Conservation (phyloP, 169 alveolate genomes). For the Cryptosporidium ubiquitum region DNA sequence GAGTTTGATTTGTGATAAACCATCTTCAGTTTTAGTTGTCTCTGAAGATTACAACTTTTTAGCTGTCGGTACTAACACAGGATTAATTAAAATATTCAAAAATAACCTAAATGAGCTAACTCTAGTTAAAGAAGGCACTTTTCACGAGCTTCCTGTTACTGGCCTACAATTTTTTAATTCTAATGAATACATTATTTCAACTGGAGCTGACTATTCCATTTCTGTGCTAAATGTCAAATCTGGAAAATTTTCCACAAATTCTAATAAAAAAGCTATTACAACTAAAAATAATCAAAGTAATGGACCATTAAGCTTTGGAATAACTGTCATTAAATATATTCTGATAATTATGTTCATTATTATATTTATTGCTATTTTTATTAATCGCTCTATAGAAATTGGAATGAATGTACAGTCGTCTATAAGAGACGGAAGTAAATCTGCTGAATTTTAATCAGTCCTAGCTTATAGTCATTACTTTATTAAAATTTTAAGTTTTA, state of each 20-base stretch:
- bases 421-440: not conserved
- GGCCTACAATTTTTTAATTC: constrained; percentile 36
- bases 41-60: constrained; percentile 7
- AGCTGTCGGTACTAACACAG: constrained; percentile 67
- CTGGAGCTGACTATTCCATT: constrained; percentile 70
- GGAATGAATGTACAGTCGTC: not conserved
- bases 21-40: constrained; percentile 33
- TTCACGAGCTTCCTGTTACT: constrained; percentile 70
- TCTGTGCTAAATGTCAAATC: not conserved
- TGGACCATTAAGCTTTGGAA: not conserved
- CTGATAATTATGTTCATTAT: not conserved
- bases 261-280: not conserved
- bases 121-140: constrained; percentile 13
- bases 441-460: not conserved
- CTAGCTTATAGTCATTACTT: not conserved
- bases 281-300: not conserved
- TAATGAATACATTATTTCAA: constrained; percentile 43
- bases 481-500: not conserved
- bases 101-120: constrained; percentile 32
- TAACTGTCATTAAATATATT: constrained; percentile 3
- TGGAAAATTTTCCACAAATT: not conserved
- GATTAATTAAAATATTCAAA: constrained; percentile 12
- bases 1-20: constrained; percentile 48
- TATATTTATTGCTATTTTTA: not conserved
- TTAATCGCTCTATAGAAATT: constrained; percentile 5